Conservation (phyloP, 257 asterid genomes). For the Thymus mandschuricus region DNA sequence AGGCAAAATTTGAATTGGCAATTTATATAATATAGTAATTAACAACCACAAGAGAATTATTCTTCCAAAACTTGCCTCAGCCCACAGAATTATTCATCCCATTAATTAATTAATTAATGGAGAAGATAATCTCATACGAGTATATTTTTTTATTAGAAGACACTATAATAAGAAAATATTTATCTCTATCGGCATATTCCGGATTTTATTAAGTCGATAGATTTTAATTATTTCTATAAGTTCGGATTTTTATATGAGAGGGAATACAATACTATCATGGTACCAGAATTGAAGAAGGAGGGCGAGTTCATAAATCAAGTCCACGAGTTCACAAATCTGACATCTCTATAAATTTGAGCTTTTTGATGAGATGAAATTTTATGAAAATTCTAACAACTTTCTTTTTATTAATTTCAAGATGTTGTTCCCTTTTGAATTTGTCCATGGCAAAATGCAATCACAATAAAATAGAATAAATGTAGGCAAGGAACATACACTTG, state of each 20-base stretch:
- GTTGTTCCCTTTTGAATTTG: neutral
- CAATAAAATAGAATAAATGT: too few relatives aligned
- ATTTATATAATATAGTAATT: neutral
- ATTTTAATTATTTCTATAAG: too few relatives aligned
- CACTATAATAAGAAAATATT: neutral
- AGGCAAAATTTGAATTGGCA: constrained; percentile 6
- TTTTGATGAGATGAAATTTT: too few relatives aligned
- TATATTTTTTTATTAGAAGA: neutral
- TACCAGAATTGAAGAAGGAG: too few relatives aligned
- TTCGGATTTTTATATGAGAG: too few relatives aligned
- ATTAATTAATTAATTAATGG: neutral
- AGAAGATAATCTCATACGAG: neutral
- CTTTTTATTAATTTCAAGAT: neutral
- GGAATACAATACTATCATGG: too few relatives aligned
- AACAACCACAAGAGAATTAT: constrained; percentile 8
- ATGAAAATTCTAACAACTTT: too few relatives aligned
- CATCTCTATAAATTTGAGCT: too few relatives aligned
- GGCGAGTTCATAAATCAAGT: too few relatives aligned
- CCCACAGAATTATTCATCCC: constrained; percentile 8
- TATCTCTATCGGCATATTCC: neutral
- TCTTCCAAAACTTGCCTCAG: constrained; percentile 24
- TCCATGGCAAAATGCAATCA: too few relatives aligned
- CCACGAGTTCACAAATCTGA: too few relatives aligned
- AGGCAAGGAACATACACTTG: too few relatives aligned
- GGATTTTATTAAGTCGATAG: neutral